Percentiles rank a stretch among this genome's conserved stretches.
phyloP scores from a whole-genome alignment of 208 protist genomes.

The Herpetomonas tarakana region DNA sequence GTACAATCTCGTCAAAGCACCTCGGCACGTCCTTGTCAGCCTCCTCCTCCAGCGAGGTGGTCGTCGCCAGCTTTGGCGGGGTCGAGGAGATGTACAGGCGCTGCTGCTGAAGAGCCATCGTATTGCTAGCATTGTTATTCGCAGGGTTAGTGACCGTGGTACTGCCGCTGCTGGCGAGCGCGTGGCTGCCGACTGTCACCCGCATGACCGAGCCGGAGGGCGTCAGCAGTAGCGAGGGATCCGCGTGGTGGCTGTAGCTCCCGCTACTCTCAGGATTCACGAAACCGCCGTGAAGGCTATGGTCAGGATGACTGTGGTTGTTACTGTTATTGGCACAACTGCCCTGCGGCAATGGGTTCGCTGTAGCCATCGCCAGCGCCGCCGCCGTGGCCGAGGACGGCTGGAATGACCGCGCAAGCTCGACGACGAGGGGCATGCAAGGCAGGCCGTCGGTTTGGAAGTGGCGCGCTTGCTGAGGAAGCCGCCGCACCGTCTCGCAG shows the following conservation, averaged over 20 bases:
- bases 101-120: neutral
- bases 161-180: neutral
- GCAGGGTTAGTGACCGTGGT: neutral
- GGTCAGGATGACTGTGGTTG: too few species aligned
- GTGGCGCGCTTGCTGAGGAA: constrained; percentile 73
- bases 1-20: constrained; percentile 55
- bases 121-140: neutral
- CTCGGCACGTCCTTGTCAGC: constrained; percentile 21
- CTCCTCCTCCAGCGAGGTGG: constrained; percentile 7
- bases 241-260: constrained; percentile 1
- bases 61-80: neutral
- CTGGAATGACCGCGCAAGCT: constrained; percentile 44
- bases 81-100: neutral
- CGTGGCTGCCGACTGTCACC: too few species aligned
- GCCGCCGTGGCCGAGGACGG: neutral
- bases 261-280: too few species aligned
- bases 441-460: constrained; percentile 66
- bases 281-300: too few species aligned
- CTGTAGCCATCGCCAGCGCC: neutral
- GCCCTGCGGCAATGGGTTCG: constrained; percentile 12
- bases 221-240: too few species aligned
- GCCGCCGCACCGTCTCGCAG: constrained; percentile 61
- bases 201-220: too few species aligned
- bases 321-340: too few species aligned
- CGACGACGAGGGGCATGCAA: constrained; percentile 84